Evolutionary conservation across 2,329 filamentous ascomycete species (phyloP).

Genomic region (Pseudogymnoascus sp.): DNA sequence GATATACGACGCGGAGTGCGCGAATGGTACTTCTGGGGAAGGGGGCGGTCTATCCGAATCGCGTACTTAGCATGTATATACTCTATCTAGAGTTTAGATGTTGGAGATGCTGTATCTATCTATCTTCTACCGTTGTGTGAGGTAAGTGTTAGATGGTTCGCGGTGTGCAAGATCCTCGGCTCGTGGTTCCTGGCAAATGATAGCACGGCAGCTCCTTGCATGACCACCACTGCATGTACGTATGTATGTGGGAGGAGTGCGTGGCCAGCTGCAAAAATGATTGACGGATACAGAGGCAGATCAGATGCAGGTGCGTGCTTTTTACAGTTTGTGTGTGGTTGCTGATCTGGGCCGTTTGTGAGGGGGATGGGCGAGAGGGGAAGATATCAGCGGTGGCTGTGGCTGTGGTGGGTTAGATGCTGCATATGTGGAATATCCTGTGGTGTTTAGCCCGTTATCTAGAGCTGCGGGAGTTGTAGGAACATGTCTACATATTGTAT

Average conservation of each 20-base stretch:
- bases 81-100: not conserved
- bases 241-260: no score
- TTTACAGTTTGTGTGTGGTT: not conserved
- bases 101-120: no score
- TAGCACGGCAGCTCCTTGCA: not conserved
- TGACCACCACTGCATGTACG: not conserved
- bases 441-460: not conserved
- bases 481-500: not conserved
- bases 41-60: not conserved
- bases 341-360: not conserved
- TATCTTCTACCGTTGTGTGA: no score
- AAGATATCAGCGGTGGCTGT: not conserved
- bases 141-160: not conserved
- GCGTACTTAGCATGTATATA: no score
- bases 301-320: not conserved
- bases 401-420: not conserved
- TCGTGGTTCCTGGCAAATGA: not conserved
- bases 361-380: not conserved
- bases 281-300: not conserved
- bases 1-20: not conserved
- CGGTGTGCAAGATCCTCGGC: not conserved
- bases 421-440: not conserved
- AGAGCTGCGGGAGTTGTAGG: not conserved
- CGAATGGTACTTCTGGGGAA: not conserved
- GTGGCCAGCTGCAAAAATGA: not conserved